Percentiles rank a stretch among this genome's conserved stretches.
These are phyloP conservation scores for Eucalyptus viminalis DNA, from an alignment of 345 rosid species.

Conservation along the genomic window DNA sequence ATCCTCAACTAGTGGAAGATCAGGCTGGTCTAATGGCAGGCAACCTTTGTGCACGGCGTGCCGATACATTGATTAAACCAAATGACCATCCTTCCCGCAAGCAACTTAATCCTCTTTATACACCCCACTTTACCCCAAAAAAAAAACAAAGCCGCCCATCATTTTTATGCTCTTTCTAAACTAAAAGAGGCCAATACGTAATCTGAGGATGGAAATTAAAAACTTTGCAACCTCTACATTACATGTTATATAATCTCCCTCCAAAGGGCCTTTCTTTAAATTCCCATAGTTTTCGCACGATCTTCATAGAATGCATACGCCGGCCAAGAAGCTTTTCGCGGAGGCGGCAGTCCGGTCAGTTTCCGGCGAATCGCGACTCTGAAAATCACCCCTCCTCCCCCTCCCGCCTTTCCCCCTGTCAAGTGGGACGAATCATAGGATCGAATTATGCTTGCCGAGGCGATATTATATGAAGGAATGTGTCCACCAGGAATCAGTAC, in stretches of 20 bases:
- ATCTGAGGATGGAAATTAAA: neutral
- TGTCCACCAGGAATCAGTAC: neutral
- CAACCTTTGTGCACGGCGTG: conserved; percentile 14
- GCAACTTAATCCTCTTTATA: neutral
- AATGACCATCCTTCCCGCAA: conserved; percentile 5
- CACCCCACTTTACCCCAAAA: neutral
- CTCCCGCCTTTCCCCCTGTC: neutral
- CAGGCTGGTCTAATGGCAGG: conserved; percentile 46
- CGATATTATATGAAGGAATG: neutral
- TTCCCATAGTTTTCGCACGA: neutral
- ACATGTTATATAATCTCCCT: neutral
- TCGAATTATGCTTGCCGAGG: neutral
- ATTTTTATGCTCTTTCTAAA: neutral
- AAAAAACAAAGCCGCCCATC: neutral
- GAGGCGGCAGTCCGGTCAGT: conserved; percentile 2
- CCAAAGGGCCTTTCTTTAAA: neutral
- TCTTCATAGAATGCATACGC: neutral
- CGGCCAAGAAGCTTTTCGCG: neutral
- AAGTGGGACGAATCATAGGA: conserved; percentile 58
- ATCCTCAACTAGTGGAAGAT: conserved; percentile 29
- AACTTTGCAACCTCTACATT: neutral
- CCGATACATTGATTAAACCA: conserved; percentile 3
- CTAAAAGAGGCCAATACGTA: neutral
- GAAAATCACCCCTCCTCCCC: neutral
- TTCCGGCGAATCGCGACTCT: conserved; percentile 20